Evolutionary conservation across 306 rosid genomes (phyloP).

Genomic region (Casuarina equisetifolia): DNA sequence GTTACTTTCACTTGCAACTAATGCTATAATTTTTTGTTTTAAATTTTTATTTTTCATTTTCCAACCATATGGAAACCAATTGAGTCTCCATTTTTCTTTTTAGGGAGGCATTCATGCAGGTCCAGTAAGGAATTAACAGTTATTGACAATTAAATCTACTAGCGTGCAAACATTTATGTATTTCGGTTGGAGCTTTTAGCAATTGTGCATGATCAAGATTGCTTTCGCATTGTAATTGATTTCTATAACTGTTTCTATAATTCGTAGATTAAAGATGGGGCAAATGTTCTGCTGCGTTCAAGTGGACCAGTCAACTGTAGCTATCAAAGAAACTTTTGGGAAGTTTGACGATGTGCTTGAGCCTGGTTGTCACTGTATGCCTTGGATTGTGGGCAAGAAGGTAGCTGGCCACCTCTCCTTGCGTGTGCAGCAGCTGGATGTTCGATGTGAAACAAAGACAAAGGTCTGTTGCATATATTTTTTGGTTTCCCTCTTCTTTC

Average conservation of each 20-base stretch:
- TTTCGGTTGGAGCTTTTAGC: background rate
- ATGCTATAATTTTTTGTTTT: background rate
- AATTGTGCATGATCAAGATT: background rate
- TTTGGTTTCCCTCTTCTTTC: background rate
- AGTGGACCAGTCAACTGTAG: slow-evolving; percentile 58
- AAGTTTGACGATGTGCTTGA: slow-evolving; percentile 51
- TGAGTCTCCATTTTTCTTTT: no score
- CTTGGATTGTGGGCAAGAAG: slow-evolving; percentile 49
- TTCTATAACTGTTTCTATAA: background rate
- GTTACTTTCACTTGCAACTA: background rate
- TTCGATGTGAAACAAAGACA: slow-evolving; percentile 60
- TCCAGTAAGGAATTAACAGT: background rate
- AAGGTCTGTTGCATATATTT: slow-evolving; percentile 37
- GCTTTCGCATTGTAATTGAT: background rate
- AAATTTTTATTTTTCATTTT: background rate
- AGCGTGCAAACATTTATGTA: background rate
- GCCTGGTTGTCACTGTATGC: slow-evolving; percentile 61
- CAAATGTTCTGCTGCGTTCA: slow-evolving; percentile 50
- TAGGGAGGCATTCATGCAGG: no score
- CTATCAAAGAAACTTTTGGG: slow-evolving; percentile 56
- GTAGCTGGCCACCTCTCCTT: slow-evolving; percentile 52
- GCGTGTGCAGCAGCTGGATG: slow-evolving; percentile 64
- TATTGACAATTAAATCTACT: background rate
- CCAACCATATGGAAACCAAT: background rate
- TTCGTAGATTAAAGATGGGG: slow-evolving; percentile 43